Evolutionary conservation across 352 stramenopile species (phyloP).

Genomic region (Phytophthora podocarpi): DNA sequence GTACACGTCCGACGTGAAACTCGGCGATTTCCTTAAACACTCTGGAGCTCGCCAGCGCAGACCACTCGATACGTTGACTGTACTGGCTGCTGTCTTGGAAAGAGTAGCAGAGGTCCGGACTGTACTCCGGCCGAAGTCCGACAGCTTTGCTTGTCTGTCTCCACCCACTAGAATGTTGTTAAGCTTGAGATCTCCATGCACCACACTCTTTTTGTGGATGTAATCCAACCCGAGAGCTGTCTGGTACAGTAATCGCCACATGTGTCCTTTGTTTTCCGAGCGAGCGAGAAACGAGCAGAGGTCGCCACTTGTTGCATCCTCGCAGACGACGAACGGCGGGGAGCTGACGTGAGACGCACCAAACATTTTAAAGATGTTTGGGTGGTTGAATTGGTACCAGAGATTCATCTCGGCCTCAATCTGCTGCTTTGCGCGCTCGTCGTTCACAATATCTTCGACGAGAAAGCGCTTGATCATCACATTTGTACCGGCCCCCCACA

Average conservation of each 20-base stretch:
- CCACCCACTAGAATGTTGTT: conserved; percentile 21
- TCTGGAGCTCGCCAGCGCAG: too few species aligned
- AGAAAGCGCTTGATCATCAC: conserved; percentile 45
- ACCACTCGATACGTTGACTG: too few species aligned
- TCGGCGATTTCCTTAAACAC: too few species aligned
- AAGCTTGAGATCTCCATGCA: conserved; percentile 27
- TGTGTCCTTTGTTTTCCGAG: background rate
- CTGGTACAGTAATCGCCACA: conserved; percentile 34
- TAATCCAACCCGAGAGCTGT: conserved; percentile 46
- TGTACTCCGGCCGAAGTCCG: conserved; percentile 21
- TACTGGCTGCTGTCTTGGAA: background rate
- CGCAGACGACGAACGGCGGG: conserved; percentile 33
- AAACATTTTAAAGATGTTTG: conserved; percentile 39
- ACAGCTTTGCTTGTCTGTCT: conserved; percentile 17
- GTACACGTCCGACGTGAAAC: too few species aligned
- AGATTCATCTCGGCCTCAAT: conserved; percentile 32
- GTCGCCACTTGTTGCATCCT: conserved; percentile 30
- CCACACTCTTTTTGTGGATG: conserved; percentile 18
- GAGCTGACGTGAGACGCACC: conserved; percentile 35
- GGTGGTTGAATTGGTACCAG: conserved; percentile 38
- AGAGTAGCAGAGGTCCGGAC: background rate
- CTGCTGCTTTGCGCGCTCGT: background rate
- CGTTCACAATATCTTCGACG: conserved; percentile 9
- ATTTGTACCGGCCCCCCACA: conserved; percentile 16
- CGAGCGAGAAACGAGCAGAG: conserved; percentile 12